Evolutionary conservation across 2,329 filamentous ascomycete species (phyloP).

Genomic region (Fusarium sp.): DNA sequence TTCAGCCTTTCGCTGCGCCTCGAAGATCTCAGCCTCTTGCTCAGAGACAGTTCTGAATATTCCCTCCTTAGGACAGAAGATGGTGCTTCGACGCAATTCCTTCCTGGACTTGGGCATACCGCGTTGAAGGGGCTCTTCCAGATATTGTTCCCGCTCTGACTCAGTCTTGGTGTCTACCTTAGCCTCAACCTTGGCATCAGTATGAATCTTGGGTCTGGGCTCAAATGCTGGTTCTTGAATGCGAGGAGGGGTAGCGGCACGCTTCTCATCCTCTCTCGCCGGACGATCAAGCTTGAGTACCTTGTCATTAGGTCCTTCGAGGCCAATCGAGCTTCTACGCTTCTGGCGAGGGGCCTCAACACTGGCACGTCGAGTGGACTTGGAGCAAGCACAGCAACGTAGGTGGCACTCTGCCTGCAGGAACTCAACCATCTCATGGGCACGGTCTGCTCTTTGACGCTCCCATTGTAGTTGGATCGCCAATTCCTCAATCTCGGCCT

Average conservation of each 20-base stretch:
- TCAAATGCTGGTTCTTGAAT: slow-evolving; percentile 44
- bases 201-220: slow-evolving; percentile 21
- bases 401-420: slow-evolving; percentile 81
- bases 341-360: slow-evolving; percentile 38
- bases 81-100: slow-evolving; percentile 63
- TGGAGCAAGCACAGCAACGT: slow-evolving; percentile 73
- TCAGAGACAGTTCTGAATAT: slow-evolving; percentile 72
- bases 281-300: slow-evolving; percentile 54
- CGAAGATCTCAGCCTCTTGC: slow-evolving; percentile 62
- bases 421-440: slow-evolving; percentile 80
- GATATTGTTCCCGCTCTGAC: slow-evolving; percentile 44
- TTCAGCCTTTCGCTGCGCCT: slow-evolving; percentile 50
- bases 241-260: slow-evolving; percentile 25
- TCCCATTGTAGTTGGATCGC: slow-evolving; percentile 68
- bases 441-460: slow-evolving; percentile 74
- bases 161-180: slow-evolving; percentile 22
- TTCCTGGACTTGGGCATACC: slow-evolving; percentile 51
- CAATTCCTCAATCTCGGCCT: slow-evolving; percentile 71
- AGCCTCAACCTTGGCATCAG: slow-evolving; percentile 8
- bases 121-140: slow-evolving; percentile 39
- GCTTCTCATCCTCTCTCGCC: slow-evolving; percentile 45
- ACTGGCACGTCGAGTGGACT: slow-evolving; percentile 45
- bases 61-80: slow-evolving; percentile 73
- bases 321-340: slow-evolving; percentile 45
- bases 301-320: slow-evolving; percentile 49